A percentile compares a stretch with the other conserved stretches of the same genome.
Evolutionary conservation across 164 flowering plant genomes (phyloP).

Genomic region (Brasenia schreberi): DNA sequence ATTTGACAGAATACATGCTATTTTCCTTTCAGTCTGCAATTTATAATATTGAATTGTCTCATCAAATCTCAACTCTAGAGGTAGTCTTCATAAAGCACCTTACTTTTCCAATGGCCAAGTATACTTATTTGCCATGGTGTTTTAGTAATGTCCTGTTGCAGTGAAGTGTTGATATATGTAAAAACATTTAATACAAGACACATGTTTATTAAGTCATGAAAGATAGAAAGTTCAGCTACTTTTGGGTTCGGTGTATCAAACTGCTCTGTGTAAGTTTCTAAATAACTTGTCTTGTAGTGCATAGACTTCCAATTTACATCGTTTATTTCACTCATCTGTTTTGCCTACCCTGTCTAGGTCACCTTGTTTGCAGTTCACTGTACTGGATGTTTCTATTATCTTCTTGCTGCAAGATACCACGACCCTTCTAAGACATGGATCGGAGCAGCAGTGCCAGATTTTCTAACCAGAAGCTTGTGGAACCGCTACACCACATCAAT

Average conservation of each 20-base stretch:
- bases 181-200: too few species aligned
- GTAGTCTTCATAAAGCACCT: too few species aligned
- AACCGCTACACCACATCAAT: constrained; percentile 65
- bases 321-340: too few species aligned
- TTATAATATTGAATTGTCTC: too few species aligned
- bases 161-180: too few species aligned
- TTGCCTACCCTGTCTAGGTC: constrained; percentile 29
- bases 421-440: constrained; percentile 63
- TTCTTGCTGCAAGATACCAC: constrained; percentile 57
- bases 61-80: too few species aligned
- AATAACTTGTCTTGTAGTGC: not conserved
- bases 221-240: constrained; percentile 73
- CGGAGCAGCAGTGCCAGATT: constrained; percentile 35
- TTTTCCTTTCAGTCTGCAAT: too few species aligned
- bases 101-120: too few species aligned
- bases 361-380: constrained; percentile 90
- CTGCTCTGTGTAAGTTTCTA: constrained; percentile 67
- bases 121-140: too few species aligned
- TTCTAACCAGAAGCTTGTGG: constrained; percentile 37
- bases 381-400: constrained; percentile 88
- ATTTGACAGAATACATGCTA: too few species aligned
- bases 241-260: constrained; percentile 74
- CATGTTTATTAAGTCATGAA: constrained; percentile 21
- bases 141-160: too few species aligned
- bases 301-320: too few species aligned